phyloP scores from a whole-genome alignment of 352 stramenopile species.

The Phytopythium cucurbitacearum region DNA sequence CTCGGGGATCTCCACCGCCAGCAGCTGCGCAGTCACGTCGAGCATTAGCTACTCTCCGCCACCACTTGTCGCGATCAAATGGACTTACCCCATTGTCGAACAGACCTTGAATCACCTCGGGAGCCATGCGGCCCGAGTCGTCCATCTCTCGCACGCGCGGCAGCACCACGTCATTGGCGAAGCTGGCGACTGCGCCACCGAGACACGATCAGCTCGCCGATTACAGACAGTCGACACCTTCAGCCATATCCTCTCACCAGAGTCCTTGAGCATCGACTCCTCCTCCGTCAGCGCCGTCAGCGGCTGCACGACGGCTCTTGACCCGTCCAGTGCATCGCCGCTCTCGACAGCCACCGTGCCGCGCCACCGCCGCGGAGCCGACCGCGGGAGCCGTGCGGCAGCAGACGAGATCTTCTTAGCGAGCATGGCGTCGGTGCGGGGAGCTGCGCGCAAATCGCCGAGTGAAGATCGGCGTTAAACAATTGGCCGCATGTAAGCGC shows the following conservation, averaged over 20 bases:
- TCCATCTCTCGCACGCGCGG: slow-evolving; percentile 93
- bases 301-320: slow-evolving; percentile 12
- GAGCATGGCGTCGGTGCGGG: too few species aligned
- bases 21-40: slow-evolving; percentile 39
- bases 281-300: slow-evolving; percentile 73
- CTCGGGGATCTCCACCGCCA: slow-evolving; percentile 94
- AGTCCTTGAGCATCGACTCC: slow-evolving; percentile 79
- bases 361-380: neutral
- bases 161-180: slow-evolving; percentile 74
- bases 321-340: slow-evolving; percentile 5
- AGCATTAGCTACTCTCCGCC: neutral
- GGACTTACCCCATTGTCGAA: slow-evolving; percentile 85
- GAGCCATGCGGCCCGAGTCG: slow-evolving; percentile 82
- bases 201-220: slow-evolving; percentile 10
- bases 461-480: too few species aligned
- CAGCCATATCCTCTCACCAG: slow-evolving; percentile 31
- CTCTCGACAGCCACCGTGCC: slow-evolving; percentile 3
- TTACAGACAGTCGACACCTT: slow-evolving; percentile 54
- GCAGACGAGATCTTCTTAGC: too few species aligned
- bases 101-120: slow-evolving; percentile 84
- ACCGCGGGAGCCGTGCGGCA: too few species aligned
- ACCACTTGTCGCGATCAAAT: slow-evolving; percentile 4
- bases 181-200: slow-evolving; percentile 59
- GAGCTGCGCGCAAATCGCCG: too few species aligned
- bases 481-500: too few species aligned